phyloP scores from a whole-genome alignment of 768 basidiomycete genomes.

The Tulasnella sp. region DNA sequence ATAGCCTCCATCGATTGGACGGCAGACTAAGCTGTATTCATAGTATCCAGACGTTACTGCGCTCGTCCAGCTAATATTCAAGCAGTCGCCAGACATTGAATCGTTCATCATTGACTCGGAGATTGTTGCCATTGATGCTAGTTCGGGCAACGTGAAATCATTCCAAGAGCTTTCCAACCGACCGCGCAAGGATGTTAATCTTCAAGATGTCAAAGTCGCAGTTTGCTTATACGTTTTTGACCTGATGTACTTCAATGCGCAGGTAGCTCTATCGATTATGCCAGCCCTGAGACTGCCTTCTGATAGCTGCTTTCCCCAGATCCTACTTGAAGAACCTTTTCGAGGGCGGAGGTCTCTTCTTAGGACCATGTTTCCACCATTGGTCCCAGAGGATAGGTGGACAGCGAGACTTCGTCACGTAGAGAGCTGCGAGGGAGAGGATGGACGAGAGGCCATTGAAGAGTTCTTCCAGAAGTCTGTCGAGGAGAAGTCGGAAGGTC shows the following conservation, averaged over 20 bases:
- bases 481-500: conserved; percentile 71
- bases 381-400: conserved; percentile 31
- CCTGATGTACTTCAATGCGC: conserved; percentile 69
- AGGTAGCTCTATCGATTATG: conserved; percentile 37
- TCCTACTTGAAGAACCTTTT: conserved; percentile 54
- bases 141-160: conserved; percentile 47
- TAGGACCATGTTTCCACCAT: conserved; percentile 45
- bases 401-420: conserved; percentile 61
- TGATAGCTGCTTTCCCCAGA: conserved; percentile 30
- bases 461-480: conserved; percentile 66
- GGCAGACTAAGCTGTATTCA: conserved; percentile 2
- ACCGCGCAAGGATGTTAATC: conserved; percentile 66
- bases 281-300: conserved; percentile 1
- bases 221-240: conserved; percentile 86
- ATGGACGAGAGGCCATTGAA: conserved; percentile 49
- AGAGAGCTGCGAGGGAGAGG: conserved; percentile 51
- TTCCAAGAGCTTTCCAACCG: conserved; percentile 83
- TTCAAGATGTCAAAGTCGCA: conserved; percentile 58
- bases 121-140: conserved; percentile 67
- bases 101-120: conserved; percentile 80
- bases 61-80: conserved; percentile 42
- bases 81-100: conserved; percentile 29
- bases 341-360: conserved; percentile 56
- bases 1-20: background rate
- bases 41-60: conserved; percentile 74